phyloP scores from a whole-genome alignment of 139 green algal species.

The Tetradesmus lagerheimii region DNA sequence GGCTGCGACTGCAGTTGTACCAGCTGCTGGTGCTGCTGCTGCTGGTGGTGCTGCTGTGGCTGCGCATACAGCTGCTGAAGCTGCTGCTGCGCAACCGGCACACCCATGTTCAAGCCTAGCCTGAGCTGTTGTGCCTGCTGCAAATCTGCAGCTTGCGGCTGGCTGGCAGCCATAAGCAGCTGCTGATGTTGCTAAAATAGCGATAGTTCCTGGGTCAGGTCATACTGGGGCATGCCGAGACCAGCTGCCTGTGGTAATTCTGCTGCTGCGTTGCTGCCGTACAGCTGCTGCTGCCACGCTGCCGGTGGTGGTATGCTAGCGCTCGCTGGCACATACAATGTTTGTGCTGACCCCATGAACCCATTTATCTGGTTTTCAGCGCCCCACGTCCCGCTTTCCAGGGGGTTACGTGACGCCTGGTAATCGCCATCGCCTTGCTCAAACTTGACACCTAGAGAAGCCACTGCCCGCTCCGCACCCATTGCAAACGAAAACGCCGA shows the following conservation, averaged over 20 bases:
- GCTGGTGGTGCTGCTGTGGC: neutral
- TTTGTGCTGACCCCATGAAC: neutral
- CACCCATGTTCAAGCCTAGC: neutral
- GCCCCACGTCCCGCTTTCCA: neutral
- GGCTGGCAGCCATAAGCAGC: neutral
- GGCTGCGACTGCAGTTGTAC: neutral
- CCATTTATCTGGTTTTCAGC: neutral
- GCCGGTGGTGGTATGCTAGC: no score
- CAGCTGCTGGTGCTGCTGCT: neutral
- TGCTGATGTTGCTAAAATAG: neutral
- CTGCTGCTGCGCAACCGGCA: neutral
- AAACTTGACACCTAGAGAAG: neutral
- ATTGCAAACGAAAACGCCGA: neutral
- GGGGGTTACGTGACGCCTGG: neutral
- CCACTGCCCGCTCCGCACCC: neutral
- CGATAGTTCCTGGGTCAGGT: neutral
- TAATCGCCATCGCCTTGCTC: neutral
- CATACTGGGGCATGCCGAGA: neutral
- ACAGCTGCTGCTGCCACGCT: neutral
- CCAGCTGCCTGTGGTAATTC: neutral
- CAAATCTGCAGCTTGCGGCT: neutral
- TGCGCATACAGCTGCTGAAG: neutral
- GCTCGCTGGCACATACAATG: neutral
- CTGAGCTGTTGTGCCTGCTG: neutral
- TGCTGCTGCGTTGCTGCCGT: neutral